A percentile compares a stretch with the other conserved stretches of the same genome.
Conservation (phyloP, 2,329 filamentous ascomycete genomes). For the Trichoderma sp. region DNA sequence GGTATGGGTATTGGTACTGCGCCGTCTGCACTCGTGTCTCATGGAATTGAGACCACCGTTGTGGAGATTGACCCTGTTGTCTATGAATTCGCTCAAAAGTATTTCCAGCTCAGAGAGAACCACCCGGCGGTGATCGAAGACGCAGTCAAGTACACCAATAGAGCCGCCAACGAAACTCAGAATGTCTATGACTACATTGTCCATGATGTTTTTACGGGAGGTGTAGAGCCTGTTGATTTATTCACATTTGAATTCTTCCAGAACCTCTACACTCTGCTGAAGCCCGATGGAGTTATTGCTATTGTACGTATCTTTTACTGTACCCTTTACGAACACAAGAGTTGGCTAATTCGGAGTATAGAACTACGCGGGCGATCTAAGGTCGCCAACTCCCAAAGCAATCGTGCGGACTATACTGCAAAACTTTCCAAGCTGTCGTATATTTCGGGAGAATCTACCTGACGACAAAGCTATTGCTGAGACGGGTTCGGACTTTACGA, state of each 20-base stretch:
- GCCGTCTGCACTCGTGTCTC: conserved; percentile 78
- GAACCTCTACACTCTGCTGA: conserved; percentile 68
- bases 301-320: conserved; percentile 58
- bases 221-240: conserved; percentile 81
- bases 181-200: conserved; percentile 83
- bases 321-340: background rate
- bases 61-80: conserved; percentile 93
- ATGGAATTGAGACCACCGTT: conserved; percentile 88
- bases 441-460: conserved; percentile 75
- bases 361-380: conserved; percentile 94
- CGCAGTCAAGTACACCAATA: conserved; percentile 66
- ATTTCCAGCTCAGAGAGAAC: conserved; percentile 76
- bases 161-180: conserved; percentile 41
- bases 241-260: conserved; percentile 84
- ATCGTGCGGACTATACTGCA: conserved; percentile 77
- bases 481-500: conserved; percentile 72
- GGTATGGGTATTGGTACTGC: conserved; percentile 92
- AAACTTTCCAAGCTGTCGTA: conserved; percentile 84
- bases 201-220: conserved; percentile 96
- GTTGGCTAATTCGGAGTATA: conserved; percentile 35
- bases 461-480: conserved; percentile 47
- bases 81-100: conserved; percentile 74
- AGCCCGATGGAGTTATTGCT: conserved; percentile 76
- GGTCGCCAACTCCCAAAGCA: conserved; percentile 70
- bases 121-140: conserved; percentile 80